Conservation (phyloP, 2,329 filamentous ascomycete species). For the Dactylellina cionopaga region DNA sequence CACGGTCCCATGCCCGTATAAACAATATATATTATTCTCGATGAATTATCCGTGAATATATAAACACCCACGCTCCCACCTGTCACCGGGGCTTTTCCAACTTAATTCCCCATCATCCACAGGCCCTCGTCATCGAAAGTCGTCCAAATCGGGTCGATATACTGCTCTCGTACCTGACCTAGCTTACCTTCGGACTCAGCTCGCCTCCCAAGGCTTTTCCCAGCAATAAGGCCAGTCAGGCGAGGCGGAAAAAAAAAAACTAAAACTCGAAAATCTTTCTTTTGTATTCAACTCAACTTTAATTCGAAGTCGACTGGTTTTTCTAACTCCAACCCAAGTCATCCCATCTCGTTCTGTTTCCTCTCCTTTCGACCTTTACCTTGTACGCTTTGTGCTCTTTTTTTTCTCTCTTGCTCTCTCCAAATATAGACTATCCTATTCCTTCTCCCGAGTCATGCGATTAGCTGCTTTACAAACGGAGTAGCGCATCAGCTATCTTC, state of each 20-base stretch:
- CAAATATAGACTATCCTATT: too few relatives aligned
- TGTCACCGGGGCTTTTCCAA: too few relatives aligned
- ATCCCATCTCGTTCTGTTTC: constrained; percentile 29
- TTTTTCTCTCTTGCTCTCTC: constrained; percentile 25
- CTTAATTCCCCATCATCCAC: too few relatives aligned
- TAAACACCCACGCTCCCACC: too few relatives aligned
- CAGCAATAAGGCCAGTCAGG: constrained; percentile 17
- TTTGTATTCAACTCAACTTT: constrained; percentile 23
- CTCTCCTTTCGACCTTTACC: constrained; percentile 6
- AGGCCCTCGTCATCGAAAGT: too few relatives aligned
- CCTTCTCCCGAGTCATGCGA: constrained; percentile 39
- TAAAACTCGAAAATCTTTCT: constrained; percentile 44
- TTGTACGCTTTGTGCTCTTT: constrained; percentile 2
- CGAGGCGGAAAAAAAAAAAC: too few relatives aligned
- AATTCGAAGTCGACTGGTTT: constrained; percentile 5
- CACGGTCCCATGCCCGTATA: too few relatives aligned
- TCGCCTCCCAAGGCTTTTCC: constrained; percentile 34
- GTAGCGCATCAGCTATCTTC: constrained; percentile 21
- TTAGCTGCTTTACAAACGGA: constrained; percentile 2
- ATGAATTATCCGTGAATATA: too few relatives aligned
- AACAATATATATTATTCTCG: too few relatives aligned
- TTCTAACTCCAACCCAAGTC: constrained; percentile 11
- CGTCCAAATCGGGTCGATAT: constrained; percentile 9
- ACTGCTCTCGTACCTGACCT: not conserved
- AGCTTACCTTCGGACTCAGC: not conserved